Evolutionary conservation across 805 yeast species (phyloP).

Genomic region (Peterozyma xylosa): DNA sequence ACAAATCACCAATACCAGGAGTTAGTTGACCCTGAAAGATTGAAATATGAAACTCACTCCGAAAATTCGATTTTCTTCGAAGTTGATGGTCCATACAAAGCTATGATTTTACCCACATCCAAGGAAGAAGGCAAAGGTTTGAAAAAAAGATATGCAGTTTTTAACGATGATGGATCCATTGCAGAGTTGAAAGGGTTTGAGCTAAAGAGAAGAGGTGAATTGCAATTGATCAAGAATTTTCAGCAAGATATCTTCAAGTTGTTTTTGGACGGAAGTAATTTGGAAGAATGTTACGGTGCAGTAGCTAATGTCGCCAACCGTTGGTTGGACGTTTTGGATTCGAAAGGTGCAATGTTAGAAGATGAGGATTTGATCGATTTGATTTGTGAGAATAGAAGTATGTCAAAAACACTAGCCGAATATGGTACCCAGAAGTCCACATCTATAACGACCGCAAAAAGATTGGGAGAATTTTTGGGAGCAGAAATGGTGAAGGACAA

Average conservation of each 20-base stretch:
- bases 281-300: conserved; percentile 76
- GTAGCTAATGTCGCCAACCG: conserved; percentile 92
- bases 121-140: conserved; percentile 96
- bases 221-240: conserved; percentile 86
- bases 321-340: conserved; percentile 91
- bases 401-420: conserved; percentile 87
- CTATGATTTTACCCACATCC: conserved; percentile 95
- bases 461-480: conserved; percentile 92
- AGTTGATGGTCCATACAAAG: conserved; percentile 97
- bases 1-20: conserved; percentile 95
- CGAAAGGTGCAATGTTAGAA: conserved; percentile 79
- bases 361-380: conserved; percentile 91
- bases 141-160: conserved; percentile 95
- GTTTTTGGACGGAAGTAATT: conserved; percentile 75
- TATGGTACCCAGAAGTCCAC: conserved; percentile 90
- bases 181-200: conserved; percentile 98
- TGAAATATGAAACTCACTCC: conserved; percentile 67
- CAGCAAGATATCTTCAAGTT: conserved; percentile 91
- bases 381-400: conserved; percentile 92
- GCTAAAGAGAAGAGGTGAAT: conserved; percentile 92
- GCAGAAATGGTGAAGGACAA: conserved; percentile 95
- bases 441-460: conserved; percentile 88
- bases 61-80: conserved; percentile 96
- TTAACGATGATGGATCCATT: conserved; percentile 85
- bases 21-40: conserved; percentile 58